Evolutionary conservation across 129 eudicot species (phyloP).

Genomic region (Centella asiatica): DNA sequence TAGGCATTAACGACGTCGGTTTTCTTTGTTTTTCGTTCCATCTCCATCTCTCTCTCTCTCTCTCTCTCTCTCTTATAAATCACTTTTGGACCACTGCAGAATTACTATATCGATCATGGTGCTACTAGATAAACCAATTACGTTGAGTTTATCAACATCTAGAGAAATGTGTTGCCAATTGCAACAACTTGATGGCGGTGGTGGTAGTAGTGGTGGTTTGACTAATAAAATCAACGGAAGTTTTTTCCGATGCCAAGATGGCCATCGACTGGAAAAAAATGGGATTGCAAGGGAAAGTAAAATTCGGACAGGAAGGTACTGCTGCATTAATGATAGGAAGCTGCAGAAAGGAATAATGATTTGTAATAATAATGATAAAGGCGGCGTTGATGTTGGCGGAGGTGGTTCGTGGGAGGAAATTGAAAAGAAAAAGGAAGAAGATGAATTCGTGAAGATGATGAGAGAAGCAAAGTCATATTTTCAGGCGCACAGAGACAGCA

Average conservation of each 20-base stretch:
- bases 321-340: not conserved
- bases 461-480: slow-evolving; percentile 59
- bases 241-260: not conserved
- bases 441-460: slow-evolving; percentile 40
- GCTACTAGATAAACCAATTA: too few relatives aligned
- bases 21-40: too few relatives aligned
- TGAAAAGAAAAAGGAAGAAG: not conserved
- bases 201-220: not conserved
- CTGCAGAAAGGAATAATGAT: not conserved
- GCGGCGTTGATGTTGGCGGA: too few relatives aligned
- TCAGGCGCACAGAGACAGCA: slow-evolving; percentile 39
- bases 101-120: too few relatives aligned
- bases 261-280: not conserved
- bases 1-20: too few relatives aligned
- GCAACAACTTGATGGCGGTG: not conserved
- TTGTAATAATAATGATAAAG: too few relatives aligned
- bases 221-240: not conserved
- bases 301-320: not conserved
- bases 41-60: too few relatives aligned
- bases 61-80: too few relatives aligned
- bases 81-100: too few relatives aligned
- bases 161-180: not conserved
- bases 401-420: not conserved
- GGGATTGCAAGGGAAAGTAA: not conserved
- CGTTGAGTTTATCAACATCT: not conserved